phyloP scores from a whole-genome alignment of 2,329 filamentous ascomycete genomes.

The Rhynchosporium secalis region DNA sequence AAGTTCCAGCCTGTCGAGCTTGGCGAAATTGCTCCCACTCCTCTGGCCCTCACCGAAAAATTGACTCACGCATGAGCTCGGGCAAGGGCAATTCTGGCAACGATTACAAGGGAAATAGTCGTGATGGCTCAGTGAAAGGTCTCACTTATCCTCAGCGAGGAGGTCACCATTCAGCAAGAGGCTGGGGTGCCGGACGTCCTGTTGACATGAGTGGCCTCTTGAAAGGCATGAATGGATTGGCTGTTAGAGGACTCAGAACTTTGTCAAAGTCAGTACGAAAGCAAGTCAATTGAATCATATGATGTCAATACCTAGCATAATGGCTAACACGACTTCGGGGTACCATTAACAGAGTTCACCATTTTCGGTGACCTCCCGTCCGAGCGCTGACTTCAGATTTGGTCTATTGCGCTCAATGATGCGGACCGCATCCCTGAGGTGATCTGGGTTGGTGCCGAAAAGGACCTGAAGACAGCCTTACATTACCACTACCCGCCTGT shows the following conservation, averaged over 20 bases:
- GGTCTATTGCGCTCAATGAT: not conserved
- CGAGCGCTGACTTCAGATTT: not conserved
- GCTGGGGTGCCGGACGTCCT: not conserved
- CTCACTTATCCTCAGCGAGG: not conserved
- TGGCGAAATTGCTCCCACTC: not conserved
- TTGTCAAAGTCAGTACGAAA: not conserved
- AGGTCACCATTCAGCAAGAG: not conserved
- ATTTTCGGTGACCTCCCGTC: not conserved
- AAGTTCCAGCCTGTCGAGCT: not conserved
- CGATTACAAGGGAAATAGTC: not conserved
- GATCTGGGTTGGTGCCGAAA: not conserved
- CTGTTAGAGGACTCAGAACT: not conserved
- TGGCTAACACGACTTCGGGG: not conserved
- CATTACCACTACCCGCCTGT: conserved; percentile 7
- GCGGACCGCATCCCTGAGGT: not conserved
- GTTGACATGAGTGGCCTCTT: not conserved
- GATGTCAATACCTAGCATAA: not conserved
- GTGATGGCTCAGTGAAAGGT: not conserved
- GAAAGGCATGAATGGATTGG: not conserved
- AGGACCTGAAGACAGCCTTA: not conserved
- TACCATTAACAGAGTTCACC: not conserved
- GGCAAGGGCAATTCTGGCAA: not conserved
- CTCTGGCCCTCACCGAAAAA: not conserved
- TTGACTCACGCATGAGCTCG: not conserved
- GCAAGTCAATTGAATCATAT: not conserved